Evolutionary conservation across 768 basidiomycete genomes (phyloP).

Genomic region (Phlebiopsis flavidoalba): DNA sequence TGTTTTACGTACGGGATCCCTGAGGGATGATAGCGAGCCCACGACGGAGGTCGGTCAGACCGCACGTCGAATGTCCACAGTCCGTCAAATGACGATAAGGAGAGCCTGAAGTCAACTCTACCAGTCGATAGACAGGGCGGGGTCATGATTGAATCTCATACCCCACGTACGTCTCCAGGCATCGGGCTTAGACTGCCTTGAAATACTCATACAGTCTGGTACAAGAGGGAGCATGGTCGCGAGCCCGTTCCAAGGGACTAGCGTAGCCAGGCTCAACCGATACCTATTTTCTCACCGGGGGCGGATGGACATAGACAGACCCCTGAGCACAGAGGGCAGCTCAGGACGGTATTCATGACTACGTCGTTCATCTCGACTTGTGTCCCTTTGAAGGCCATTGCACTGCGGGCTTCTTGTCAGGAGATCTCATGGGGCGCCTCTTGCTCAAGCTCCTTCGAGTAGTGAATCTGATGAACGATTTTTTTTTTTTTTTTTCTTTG

Average conservation of each 20-base stretch:
- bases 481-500: no score
- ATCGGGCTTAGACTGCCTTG: no score
- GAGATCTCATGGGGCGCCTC: slow-evolving; percentile 69
- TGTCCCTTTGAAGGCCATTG: slow-evolving; percentile 76
- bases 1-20: slow-evolving; percentile 44
- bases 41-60: slow-evolving; percentile 65
- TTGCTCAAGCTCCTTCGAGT: slow-evolving; percentile 75
- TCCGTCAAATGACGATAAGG: slow-evolving; percentile 78
- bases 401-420: slow-evolving; percentile 48
- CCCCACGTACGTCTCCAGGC: no score
- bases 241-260: no score
- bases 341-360: slow-evolving; percentile 80
- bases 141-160: slow-evolving; percentile 91
- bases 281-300: slow-evolving; percentile 89
- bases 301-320: slow-evolving; percentile 61
- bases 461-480: slow-evolving; percentile 54
- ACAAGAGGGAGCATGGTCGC: no score
- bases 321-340: slow-evolving; percentile 85
- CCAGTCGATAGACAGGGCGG: slow-evolving; percentile 78
- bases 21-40: slow-evolving; percentile 80
- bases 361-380: slow-evolving; percentile 68
- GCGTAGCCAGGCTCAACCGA: slow-evolving; percentile 64
- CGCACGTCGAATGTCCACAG: slow-evolving; percentile 81
- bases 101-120: slow-evolving; percentile 73
- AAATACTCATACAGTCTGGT: no score